Base-by-base conservation (phyloP, 768 basidiomycete species). In the Amylocystis lapponica region DNA sequence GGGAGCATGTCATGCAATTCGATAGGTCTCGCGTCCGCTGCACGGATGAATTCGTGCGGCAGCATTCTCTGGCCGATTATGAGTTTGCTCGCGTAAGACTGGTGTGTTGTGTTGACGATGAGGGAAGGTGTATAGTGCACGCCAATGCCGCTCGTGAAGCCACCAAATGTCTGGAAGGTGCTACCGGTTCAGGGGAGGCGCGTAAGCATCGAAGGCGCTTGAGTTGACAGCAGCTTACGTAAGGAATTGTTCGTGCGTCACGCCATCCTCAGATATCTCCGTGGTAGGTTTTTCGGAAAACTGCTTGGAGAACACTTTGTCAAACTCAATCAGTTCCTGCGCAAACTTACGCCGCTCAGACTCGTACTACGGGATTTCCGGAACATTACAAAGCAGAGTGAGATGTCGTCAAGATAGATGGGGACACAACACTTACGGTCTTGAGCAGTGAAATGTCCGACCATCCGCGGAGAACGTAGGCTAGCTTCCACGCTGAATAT, bases 251-350 rank as follows among this genome's bases (percentile, higher is more conserved):
- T 73, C 63, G 29, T 71, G 69, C 53, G 76, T 70, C 13, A 81
- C 73, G 6, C 74, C 76, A 34, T 67, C 63, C 10, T 48, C 38
- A 45, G 67, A 59, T 2, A 65, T 50, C 20, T 61, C 52, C 0
- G 64, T 66, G 10, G 63, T 51, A 3, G 78, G 72, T 59, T 77
- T 78, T 33, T 73, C 74, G 1, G 74, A 77, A 59, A 78, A 78
- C n/a, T 76, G 59, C 3, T 69, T 64, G 1, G 72, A 68, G 49
- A 72, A 76, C 43, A 64, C 63, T 49, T 73, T 73, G 56, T 79
- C 77, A 41, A 76, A 76, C 35, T 64, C 55, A 47, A 79, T 75
- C 29, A 80, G 63, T 32, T 77, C 75, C 50, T 74, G 69, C 0
- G 78, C 78, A 48, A 66, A 76, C 52, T 70, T 68, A 31, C 71